phyloP scores from a whole-genome alignment of 495 filamentous ascomycete species.

The Tuber umbilicatum region DNA sequence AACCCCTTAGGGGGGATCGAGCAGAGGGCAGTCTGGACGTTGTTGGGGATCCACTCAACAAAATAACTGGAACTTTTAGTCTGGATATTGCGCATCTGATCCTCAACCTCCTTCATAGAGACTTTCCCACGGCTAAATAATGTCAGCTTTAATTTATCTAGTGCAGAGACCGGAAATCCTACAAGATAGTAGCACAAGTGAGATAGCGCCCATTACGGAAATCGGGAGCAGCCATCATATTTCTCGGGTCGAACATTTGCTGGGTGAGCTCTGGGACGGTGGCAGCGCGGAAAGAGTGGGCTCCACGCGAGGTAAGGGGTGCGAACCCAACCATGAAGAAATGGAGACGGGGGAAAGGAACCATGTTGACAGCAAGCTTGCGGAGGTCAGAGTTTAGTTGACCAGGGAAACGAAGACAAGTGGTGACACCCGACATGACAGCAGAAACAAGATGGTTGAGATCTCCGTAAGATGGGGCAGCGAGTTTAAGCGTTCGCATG shows the following conservation, averaged over 20 bases:
- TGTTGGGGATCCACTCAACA: conserved; percentile 99
- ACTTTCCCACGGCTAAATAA: conserved; percentile 80
- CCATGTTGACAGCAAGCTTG: conserved; percentile 99
- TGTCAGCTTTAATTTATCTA: conserved; percentile 38
- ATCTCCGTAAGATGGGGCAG: conserved; percentile 96
- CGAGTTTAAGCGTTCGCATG: conserved; percentile 98
- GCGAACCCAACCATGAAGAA: conserved; percentile 99
- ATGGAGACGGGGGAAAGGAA: conserved; percentile 99
- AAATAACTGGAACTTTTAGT: conserved; percentile 99
- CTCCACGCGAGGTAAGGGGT: conserved; percentile 92
- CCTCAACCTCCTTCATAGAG: conserved; percentile 99
- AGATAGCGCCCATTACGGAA: conserved; percentile 99
- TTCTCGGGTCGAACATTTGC: conserved; percentile 99
- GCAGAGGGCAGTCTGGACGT: conserved; percentile 98
- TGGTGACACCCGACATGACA: conserved; percentile 99
- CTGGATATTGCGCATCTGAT: conserved; percentile 99
- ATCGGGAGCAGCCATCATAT: conserved; percentile 99
- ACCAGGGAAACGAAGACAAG: conserved; percentile 96
- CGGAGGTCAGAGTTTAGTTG: conserved; percentile 99
- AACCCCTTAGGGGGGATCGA: conserved; percentile 95
- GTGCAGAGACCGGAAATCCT: not conserved
- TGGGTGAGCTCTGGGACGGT: conserved; percentile 96
- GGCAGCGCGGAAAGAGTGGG: conserved; percentile 91
- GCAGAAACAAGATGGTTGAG: conserved; percentile 98
- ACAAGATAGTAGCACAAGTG: conserved; percentile 97